Evolutionary conservation across 768 basidiomycete species (phyloP).

Genomic region (Collybia nuda): DNA sequence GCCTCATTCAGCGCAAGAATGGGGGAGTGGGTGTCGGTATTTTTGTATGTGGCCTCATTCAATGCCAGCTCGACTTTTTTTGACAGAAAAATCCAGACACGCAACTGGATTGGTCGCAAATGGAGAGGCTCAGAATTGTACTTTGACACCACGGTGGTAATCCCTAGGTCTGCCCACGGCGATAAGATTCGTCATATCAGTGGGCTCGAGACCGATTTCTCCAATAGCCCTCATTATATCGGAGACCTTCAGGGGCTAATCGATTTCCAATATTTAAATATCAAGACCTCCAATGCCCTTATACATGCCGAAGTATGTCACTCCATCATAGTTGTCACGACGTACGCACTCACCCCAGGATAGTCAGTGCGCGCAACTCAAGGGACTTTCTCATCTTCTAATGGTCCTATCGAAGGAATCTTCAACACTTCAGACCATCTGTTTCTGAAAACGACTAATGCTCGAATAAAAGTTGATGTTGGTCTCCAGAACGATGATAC

Average conservation of each 20-base stretch:
- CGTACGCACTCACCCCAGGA: background rate
- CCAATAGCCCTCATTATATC: conserved; percentile 36
- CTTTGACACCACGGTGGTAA: conserved; percentile 34
- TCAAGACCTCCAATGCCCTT: conserved; percentile 33
- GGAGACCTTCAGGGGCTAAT: conserved; percentile 30
- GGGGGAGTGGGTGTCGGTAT: conserved; percentile 33
- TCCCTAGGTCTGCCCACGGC: conserved; percentile 28
- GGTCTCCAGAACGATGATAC: conserved; percentile 28
- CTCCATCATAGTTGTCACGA: background rate
- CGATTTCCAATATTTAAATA: conserved; percentile 33
- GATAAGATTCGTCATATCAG: conserved; percentile 31
- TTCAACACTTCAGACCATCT: conserved; percentile 38
- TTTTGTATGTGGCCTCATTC: conserved; percentile 25
- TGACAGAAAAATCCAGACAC: conserved; percentile 2
- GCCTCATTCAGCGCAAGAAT: conserved; percentile 22
- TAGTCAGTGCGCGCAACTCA: conserved; percentile 20
- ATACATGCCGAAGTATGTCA: conserved; percentile 32
- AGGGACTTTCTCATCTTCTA: conserved; percentile 20
- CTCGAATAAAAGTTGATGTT: conserved; percentile 35
- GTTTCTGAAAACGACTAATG: conserved; percentile 39
- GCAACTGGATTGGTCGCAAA: conserved; percentile 1
- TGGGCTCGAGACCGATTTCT: conserved; percentile 40
- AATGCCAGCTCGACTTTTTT: background rate
- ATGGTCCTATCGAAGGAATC: conserved; percentile 39
- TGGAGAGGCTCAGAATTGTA: conserved; percentile 1